Conservation (phyloP, 495 filamentous ascomycete genomes). For the Penicillium silybi region DNA sequence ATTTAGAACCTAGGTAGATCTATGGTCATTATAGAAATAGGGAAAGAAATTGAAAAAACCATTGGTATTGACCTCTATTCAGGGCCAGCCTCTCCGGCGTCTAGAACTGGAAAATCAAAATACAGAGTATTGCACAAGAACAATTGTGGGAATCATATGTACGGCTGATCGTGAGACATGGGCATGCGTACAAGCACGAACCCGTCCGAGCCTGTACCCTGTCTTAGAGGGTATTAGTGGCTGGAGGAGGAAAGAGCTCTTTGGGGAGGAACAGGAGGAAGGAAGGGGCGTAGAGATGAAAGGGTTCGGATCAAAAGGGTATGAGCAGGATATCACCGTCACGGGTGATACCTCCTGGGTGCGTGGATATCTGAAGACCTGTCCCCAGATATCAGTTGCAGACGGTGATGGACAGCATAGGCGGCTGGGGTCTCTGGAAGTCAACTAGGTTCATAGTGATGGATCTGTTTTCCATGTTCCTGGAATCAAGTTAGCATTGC, state of each 20-base stretch:
- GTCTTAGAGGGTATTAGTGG: background rate
- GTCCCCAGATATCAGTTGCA: too few species aligned
- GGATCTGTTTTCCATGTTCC: constrained; percentile 39
- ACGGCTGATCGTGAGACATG: constrained; percentile 14
- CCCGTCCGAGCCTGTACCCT: background rate
- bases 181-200: constrained; percentile 2
- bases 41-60: background rate
- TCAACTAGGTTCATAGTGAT: constrained; percentile 22
- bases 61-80: background rate
- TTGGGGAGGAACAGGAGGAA: background rate
- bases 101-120: background rate
- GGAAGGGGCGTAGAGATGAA: background rate
- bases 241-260: background rate
- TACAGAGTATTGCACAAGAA: constrained; percentile 11
- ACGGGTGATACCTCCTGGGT: too few species aligned
- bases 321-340: too few species aligned
- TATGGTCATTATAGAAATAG: background rate
- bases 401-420: background rate
- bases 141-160: constrained; percentile 16
- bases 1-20: too few species aligned
- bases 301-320: background rate
- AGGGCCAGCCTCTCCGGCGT: background rate
- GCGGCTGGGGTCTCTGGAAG: background rate
- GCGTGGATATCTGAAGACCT: too few species aligned
- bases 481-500: constrained; percentile 15